phyloP scores from a whole-genome alignment of 2,329 filamentous ascomycete genomes.

The Talaromyces atroroseus region DNA sequence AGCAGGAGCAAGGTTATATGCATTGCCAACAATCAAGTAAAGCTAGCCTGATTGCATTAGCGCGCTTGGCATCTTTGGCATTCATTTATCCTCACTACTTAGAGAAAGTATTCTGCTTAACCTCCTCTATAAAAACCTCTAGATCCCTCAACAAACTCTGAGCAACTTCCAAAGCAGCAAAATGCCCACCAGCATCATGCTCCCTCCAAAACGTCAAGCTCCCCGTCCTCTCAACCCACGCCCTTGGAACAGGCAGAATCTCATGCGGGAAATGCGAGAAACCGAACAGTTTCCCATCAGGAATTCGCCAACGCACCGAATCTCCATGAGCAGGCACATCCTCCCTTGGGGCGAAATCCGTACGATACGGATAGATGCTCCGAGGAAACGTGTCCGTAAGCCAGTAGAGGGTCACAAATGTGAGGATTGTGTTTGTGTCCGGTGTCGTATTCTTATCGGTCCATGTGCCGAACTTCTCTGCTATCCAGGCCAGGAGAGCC shows the following conservation, averaged over 20 bases:
- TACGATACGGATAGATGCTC: conserved; percentile 27
- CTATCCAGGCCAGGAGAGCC: conserved; percentile 17
- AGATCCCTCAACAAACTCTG: conserved; percentile 41
- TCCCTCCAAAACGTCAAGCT: conserved; percentile 34
- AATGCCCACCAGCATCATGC: conserved; percentile 48
- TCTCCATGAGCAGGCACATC: conserved; percentile 7
- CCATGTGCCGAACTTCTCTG: conserved; percentile 36
- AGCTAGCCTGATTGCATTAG: too few species aligned
- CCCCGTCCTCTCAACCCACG: conserved; percentile 31
- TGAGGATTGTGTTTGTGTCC: conserved; percentile 27
- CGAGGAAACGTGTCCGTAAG: conserved; percentile 32
- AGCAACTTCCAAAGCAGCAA: conserved; percentile 44
- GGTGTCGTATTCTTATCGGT: conserved; percentile 29
- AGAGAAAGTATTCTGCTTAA: too few species aligned
- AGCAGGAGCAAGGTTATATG: too few species aligned
- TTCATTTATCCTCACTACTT: too few species aligned
- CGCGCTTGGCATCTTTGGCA: too few species aligned
- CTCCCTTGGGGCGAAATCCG: conserved; percentile 1
- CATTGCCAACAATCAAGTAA: too few species aligned
- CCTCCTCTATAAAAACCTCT: conserved; percentile 28
- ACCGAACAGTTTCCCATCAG: conserved; percentile 39
- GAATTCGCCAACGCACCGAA: conserved; percentile 16
- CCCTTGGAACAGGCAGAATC: conserved; percentile 34
- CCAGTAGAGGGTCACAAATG: conserved; percentile 34
- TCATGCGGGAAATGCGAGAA: conserved; percentile 44